These are phyloP conservation scores for Brettanomyces anomalus DNA, from an alignment of 805 yeast species.

Conservation along the genomic window DNA sequence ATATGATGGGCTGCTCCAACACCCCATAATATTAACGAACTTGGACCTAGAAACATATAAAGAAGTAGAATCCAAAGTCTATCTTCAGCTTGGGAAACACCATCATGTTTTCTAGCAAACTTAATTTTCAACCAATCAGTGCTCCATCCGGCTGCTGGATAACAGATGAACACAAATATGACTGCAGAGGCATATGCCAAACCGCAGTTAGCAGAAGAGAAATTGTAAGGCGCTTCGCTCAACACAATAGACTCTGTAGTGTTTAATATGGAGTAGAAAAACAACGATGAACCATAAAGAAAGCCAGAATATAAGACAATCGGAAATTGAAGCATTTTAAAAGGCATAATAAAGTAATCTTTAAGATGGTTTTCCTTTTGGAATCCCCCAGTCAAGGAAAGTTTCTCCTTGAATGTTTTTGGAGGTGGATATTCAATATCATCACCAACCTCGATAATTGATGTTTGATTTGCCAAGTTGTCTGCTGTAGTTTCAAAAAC, in stretches of 20 bases:
- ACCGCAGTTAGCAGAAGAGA: slow-evolving; percentile 38
- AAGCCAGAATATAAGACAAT: slow-evolving; percentile 54
- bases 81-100: slow-evolving; percentile 48
- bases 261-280: slow-evolving; percentile 40
- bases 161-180: slow-evolving; percentile 35
- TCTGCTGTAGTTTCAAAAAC: slow-evolving; percentile 16
- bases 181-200: slow-evolving; percentile 45
- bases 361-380: slow-evolving; percentile 20
- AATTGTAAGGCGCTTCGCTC: slow-evolving; percentile 42
- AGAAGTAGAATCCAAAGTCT: slow-evolving; percentile 42
- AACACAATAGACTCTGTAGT: slow-evolving; percentile 38
- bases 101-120: slow-evolving; percentile 40
- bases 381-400: slow-evolving; percentile 33
- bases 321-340: slow-evolving; percentile 37
- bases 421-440: slow-evolving; percentile 17
- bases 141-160: slow-evolving; percentile 38
- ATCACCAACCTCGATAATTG: slow-evolving; percentile 16
- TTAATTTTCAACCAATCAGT: slow-evolving; percentile 42
- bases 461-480: slow-evolving; percentile 22
- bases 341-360: slow-evolving; percentile 28
- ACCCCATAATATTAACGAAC: slow-evolving; percentile 53
- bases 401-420: slow-evolving; percentile 33
- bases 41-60: slow-evolving; percentile 42
- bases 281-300: slow-evolving; percentile 38
- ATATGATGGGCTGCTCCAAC: slow-evolving; percentile 43